phyloP scores from a whole-genome alignment of 2,329 filamentous ascomycete species.

The Uncinocarpus reesii region DNA sequence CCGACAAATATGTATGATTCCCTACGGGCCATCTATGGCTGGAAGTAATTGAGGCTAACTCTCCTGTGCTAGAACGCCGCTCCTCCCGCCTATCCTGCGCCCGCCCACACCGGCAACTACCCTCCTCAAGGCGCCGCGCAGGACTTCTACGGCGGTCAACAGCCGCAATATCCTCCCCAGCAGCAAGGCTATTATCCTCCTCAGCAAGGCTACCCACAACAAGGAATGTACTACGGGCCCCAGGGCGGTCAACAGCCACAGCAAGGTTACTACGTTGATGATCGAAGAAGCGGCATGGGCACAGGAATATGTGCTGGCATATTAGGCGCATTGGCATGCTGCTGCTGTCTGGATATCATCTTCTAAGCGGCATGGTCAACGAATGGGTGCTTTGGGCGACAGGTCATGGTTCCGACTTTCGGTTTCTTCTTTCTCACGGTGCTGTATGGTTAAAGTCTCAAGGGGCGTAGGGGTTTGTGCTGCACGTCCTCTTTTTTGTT shows the following conservation, averaged over 20 bases:
- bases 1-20: slow-evolving; percentile 11
- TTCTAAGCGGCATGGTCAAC: slow-evolving; percentile 28
- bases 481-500: neutral
- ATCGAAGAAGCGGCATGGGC: slow-evolving; percentile 25
- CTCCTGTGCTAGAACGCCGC: neutral
- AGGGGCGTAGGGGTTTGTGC: neutral
- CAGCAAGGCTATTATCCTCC: slow-evolving; percentile 24
- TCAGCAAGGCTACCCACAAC: slow-evolving; percentile 25
- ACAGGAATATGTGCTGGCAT: slow-evolving; percentile 39
- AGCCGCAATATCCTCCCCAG: slow-evolving; percentile 18
- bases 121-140: slow-evolving; percentile 21
- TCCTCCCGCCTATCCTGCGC: slow-evolving; percentile 14
- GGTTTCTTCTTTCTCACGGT: neutral
- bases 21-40: neutral
- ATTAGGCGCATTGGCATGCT: slow-evolving; percentile 39
- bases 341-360: slow-evolving; percentile 42
- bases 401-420: no score
- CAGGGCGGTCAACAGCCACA: slow-evolving; percentile 30
- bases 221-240: slow-evolving; percentile 32
- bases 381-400: no score
- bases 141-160: slow-evolving; percentile 26
- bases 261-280: slow-evolving; percentile 31
- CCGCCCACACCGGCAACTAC: slow-evolving; percentile 4
- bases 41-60: neutral
- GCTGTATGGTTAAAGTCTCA: neutral